Percentiles rank a stretch among this genome's conserved stretches.
Evolutionary conservation across 192 early-diverging fungal species (phyloP).

Genomic region (Entrophospora sp.): DNA sequence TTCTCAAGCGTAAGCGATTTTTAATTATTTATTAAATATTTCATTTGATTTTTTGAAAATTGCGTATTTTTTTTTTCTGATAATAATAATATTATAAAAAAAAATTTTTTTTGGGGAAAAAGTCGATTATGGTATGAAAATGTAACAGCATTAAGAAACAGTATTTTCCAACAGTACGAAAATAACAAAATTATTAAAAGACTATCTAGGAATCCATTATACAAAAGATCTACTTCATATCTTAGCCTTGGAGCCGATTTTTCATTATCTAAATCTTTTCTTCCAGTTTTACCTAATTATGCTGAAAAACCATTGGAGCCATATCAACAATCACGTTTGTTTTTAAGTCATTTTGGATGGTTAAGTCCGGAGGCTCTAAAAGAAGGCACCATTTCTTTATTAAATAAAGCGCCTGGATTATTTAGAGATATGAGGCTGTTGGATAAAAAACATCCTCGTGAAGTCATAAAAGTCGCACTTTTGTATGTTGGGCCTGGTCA

Average conservation of each 20-base stretch:
- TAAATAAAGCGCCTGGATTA: conserved; percentile 57
- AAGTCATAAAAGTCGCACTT: conserved; percentile 83
- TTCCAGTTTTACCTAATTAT: conserved; percentile 37
- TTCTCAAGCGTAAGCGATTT: conserved; percentile 29
- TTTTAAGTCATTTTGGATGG: conserved; percentile 69
- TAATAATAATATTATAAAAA: neutral
- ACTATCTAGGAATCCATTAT: conserved; percentile 3
- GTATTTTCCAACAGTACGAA: conserved; percentile 26
- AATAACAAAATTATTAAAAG: conserved; percentile 10
- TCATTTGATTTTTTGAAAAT: too few species aligned
- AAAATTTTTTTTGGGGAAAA: too few species aligned
- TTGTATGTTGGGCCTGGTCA: conserved; percentile 89
- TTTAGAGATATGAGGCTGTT: conserved; percentile 67
- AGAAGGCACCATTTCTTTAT: conserved; percentile 53
- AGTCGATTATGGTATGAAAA: conserved; percentile 33
- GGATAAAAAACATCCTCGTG: conserved; percentile 76
- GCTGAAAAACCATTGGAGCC: conserved; percentile 39
- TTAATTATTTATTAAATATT: too few species aligned
- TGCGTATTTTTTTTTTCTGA: neutral
- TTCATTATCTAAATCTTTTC: conserved; percentile 44
- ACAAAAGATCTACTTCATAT: conserved; percentile 9
- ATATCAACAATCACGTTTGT: conserved; percentile 56
- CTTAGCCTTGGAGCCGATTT: conserved; percentile 28
- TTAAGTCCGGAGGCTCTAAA: conserved; percentile 68
- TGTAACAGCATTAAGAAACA: conserved; percentile 28